Base-by-base conservation (phyloP, 495 filamentous ascomycete species). In the Physcia stellaris region DNA sequence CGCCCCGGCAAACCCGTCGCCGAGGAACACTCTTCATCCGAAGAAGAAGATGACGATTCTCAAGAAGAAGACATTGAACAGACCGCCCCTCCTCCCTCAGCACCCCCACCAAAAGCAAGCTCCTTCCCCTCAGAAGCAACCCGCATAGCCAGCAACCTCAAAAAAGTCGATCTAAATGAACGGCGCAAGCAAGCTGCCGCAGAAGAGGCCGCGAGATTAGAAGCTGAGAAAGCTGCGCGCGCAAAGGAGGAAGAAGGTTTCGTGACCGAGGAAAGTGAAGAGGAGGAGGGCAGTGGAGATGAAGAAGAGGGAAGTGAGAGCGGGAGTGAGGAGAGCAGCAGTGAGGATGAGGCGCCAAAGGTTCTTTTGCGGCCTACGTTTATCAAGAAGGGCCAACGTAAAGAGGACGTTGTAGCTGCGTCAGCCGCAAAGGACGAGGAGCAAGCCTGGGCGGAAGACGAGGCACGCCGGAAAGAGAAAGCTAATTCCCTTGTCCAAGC, bases 291-390 rank as follows among this genome's bases (percentile, higher is more conserved):
- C n/a, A 59, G 58, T 46, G 56, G 60, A 45, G 56, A 62, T 3
- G 67, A 68, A 56, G 45, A 13, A 44, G 43, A 45, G 32, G 45
- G 31, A 46, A 37, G 36, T 40, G 48, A 35, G 43, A 56, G 51
- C 28, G 54, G 39, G 2, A 47, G 40, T 12, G 72, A 77, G 42
- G 71, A 73, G 32, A 71, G 67, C 37, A 78, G 72, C 41, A 72
- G 66, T 4, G 77, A 81, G 50, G 80, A 86, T 35, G 86, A 93
- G 50, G 76, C 80, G 10, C 77, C 80, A 0, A 72, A 75, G 32
- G 70, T 75, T 36, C 75, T 95, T 43, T 61, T 92, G 39, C 76
- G 87, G 31, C 90, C 90, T 7, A 93, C 83, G 16, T 96, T 99
- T 56, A 79, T 95, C 37, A 83, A 83, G 27, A 94, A 95, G 51